A percentile compares a stretch with the other conserved stretches of the same genome.
phyloP scores from a whole-genome alignment of 2,329 filamentous ascomycete species.

The Fusarium albosuccineum region DNA sequence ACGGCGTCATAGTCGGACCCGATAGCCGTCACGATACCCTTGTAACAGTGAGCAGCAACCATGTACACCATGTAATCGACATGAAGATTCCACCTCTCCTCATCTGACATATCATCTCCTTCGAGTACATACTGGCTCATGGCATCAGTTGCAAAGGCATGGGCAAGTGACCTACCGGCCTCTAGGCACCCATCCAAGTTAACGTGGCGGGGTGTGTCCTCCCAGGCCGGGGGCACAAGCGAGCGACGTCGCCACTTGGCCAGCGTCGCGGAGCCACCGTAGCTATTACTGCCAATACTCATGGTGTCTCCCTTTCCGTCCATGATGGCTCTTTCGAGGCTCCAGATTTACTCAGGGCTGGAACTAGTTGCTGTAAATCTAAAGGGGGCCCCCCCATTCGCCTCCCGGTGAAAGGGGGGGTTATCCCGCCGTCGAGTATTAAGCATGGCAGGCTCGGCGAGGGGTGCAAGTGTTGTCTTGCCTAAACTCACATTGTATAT shows the following conservation, averaged over 20 bases:
- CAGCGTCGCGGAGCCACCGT: conserved; percentile 34
- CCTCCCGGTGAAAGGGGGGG: conserved; percentile 29
- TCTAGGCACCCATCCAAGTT: conserved; percentile 76
- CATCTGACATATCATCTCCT: conserved; percentile 75
- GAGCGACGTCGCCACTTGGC: conserved; percentile 55
- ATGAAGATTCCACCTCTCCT: conserved; percentile 82
- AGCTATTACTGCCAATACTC: conserved; percentile 28
- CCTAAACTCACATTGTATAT: conserved; percentile 60
- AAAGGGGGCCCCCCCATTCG: conserved; percentile 29
- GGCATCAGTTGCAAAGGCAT: conserved; percentile 82
- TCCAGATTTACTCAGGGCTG: conserved; percentile 40
- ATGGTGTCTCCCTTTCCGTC: conserved; percentile 52
- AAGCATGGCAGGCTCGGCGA: conserved; percentile 36
- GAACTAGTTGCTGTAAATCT: conserved; percentile 37
- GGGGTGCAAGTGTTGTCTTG: background rate
- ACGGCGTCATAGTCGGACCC: conserved; percentile 83
- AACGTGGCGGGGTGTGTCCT: conserved; percentile 72
- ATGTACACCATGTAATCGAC: conserved; percentile 83
- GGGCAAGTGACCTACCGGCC: conserved; percentile 78
- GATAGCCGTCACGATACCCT: conserved; percentile 79
- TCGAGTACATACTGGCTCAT: conserved; percentile 81
- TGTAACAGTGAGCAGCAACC: conserved; percentile 79
- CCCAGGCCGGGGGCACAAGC: conserved; percentile 66
- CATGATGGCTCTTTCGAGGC: conserved; percentile 54
- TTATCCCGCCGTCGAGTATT: conserved; percentile 30